phyloP scores from a whole-genome alignment of 106 monocot species.

The Posidonia australis region DNA sequence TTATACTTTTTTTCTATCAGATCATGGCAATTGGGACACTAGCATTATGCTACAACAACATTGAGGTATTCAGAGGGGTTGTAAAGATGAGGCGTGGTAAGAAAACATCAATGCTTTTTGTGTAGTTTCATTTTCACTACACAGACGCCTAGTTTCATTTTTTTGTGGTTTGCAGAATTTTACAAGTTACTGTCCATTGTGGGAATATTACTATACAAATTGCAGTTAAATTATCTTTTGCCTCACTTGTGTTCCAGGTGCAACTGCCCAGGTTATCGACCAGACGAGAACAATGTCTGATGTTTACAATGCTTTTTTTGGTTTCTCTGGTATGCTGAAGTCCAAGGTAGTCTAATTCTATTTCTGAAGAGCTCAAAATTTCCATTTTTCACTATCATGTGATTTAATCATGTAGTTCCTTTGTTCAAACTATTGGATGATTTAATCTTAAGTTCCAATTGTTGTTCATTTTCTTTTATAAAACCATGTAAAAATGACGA shows the following conservation, averaged over 20 bases:
- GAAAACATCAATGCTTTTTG: not conserved
- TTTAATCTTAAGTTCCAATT: no score
- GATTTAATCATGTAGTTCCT: no score
- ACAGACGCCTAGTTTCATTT: no score
- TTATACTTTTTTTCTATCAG: constrained; percentile 24
- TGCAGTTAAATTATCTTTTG: not conserved
- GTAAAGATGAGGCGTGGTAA: constrained; percentile 98
- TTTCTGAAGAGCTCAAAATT: no score
- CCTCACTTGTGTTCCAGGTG: constrained; percentile 35
- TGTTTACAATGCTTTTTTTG: constrained; percentile 79
- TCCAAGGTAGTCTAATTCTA: constrained; percentile 41
- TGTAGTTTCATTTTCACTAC: no score
- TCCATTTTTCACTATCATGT: no score
- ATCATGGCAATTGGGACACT: constrained; percentile 98
- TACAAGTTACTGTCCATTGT: no score
- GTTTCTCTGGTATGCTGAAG: constrained; percentile 53
- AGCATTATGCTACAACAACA: constrained; percentile 87
- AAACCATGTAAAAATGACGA: no score
- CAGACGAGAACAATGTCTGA: constrained; percentile 70
- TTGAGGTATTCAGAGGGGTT: constrained; percentile 80
- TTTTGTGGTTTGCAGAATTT: no score
- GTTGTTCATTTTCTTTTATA: no score
- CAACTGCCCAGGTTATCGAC: constrained; percentile 46
- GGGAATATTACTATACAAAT: no score
- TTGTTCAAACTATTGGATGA: no score